Conservation (phyloP, 2,329 filamentous ascomycete genomes). For the Penicillium sp. region DNA sequence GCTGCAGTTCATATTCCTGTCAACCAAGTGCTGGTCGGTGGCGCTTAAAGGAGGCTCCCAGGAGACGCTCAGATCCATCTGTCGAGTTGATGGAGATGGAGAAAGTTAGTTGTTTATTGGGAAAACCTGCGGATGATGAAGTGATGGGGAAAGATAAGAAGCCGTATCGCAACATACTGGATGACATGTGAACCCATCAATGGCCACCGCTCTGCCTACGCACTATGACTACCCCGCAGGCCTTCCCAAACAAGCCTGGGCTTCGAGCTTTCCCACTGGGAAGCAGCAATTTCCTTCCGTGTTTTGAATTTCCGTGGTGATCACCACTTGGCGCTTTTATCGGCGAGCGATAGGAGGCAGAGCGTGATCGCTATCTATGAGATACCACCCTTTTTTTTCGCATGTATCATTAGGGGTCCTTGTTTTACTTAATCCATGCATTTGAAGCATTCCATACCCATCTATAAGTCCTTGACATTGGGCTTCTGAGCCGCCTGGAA, state of each 20-base stretch:
- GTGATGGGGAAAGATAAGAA: background rate
- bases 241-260: background rate
- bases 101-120: background rate
- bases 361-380: conserved; percentile 16
- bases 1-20: conserved; percentile 43
- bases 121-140: background rate
- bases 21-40: conserved; percentile 45
- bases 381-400: conserved; percentile 21
- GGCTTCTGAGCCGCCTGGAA: background rate
- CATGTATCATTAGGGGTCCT: conserved; percentile 19
- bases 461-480: no score
- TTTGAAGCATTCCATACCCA: background rate
- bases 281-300: background rate
- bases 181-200: background rate
- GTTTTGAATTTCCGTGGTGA: conserved; percentile 10
- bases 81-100: background rate
- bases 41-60: conserved; percentile 26
- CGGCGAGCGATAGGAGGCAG: conserved; percentile 15
- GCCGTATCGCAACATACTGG: background rate
- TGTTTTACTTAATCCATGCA: conserved; percentile 16
- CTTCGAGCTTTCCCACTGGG: no score
- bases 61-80: background rate
- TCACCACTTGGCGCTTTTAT: conserved; percentile 11
- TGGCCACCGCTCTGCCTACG: background rate
- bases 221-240: background rate